phyloP scores from a whole-genome alignment of 2,329 filamentous ascomycete genomes.

The Mariannaea sp. region DNA sequence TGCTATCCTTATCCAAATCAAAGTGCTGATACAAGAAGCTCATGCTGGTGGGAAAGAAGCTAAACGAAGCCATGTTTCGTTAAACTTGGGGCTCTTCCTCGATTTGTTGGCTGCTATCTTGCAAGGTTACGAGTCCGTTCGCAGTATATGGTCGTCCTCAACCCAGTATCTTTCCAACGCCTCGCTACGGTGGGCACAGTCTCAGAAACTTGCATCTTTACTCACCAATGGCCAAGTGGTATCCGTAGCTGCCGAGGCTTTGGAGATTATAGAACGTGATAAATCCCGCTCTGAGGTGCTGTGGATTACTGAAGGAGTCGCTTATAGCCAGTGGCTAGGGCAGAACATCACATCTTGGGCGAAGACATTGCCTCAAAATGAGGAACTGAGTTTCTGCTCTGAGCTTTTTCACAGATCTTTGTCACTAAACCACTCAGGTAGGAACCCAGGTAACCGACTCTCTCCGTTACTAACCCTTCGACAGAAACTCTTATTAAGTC shows the following conservation, averaged over 20 bases:
- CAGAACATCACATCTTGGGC: conserved; percentile 60
- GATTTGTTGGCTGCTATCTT: conserved; percentile 52
- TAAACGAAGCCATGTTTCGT: conserved; percentile 48
- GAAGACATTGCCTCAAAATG: conserved; percentile 38
- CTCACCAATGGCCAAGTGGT: conserved; percentile 56
- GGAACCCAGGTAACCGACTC: conserved; percentile 18
- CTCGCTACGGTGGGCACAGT: conserved; percentile 39
- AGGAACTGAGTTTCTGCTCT: conserved; percentile 49
- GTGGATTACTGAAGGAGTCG: conserved; percentile 69
- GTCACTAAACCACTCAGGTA: conserved; percentile 75
- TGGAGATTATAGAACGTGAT: conserved; percentile 51
- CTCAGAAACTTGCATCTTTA: conserved; percentile 48
- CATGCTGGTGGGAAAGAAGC: conserved; percentile 45
- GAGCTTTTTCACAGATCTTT: conserved; percentile 63
- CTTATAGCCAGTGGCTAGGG: conserved; percentile 75
- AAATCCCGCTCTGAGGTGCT: conserved; percentile 27
- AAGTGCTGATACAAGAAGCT: conserved; percentile 60
- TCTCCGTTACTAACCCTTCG: not conserved
- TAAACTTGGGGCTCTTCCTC: conserved; percentile 52
- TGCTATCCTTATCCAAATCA: conserved; percentile 73
- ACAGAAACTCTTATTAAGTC: conserved; percentile 49
- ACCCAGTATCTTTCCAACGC: conserved; percentile 29
- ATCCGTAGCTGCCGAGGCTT: conserved; percentile 60
- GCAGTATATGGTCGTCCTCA: conserved; percentile 46
- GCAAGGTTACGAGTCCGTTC: conserved; percentile 43